Base-by-base conservation (phyloP, 2,329 filamentous ascomycete genomes). In the Sarocladium kiliense region DNA sequence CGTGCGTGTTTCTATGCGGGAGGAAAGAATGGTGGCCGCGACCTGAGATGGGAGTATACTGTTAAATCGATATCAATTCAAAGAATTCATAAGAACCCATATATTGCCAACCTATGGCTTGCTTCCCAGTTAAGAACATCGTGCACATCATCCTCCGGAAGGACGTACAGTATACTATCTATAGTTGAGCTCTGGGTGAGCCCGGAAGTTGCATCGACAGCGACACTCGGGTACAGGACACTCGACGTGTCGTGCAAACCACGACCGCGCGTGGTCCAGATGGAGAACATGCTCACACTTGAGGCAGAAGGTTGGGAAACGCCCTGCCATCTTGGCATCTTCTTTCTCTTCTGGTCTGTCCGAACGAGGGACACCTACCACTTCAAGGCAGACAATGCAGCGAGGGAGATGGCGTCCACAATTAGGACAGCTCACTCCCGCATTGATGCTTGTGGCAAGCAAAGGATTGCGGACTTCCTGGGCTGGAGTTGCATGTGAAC, bases 151-250 rank as follows among this genome's bases (percentile, higher is more conserved):
- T n/a, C n/a, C n/a, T n/a, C n/a, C n/a, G n/a, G n/a, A n/a, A n/a
- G n/a, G n/a, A n/a, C n/a, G n/a, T n/a, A n/a, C n/a, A n/a, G n/a
- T n/a, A n/a, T n/a, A 19, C 25, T 53, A 53, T 18, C 50, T 71
- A 64, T 85, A 84, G 57, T 73, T 77, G 61, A 85, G 63, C 69
- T 85, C 81, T 4, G 80, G 80, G 56, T 84, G 84, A 12, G 80
- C 79, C 60, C 77, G 73, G 57, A 82, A 82, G 63, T 82, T 84
- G 64, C 84, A 88, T 34, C 78, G 75, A 59, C 85, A 88, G 53
- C 82, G 76, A 63, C 85, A 88, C 68, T 87, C 85, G 1, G 85
- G 83, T 51, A 87, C 83, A 0, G 85, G 84, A 63, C 85, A 88
- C 68, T 88, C 83, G 26, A 77, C 76, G 60, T 87, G 84, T 30